Evolutionary conservation across 2,329 filamentous ascomycete genomes (phyloP).

Genomic region (Curvularia eragrostidis): DNA sequence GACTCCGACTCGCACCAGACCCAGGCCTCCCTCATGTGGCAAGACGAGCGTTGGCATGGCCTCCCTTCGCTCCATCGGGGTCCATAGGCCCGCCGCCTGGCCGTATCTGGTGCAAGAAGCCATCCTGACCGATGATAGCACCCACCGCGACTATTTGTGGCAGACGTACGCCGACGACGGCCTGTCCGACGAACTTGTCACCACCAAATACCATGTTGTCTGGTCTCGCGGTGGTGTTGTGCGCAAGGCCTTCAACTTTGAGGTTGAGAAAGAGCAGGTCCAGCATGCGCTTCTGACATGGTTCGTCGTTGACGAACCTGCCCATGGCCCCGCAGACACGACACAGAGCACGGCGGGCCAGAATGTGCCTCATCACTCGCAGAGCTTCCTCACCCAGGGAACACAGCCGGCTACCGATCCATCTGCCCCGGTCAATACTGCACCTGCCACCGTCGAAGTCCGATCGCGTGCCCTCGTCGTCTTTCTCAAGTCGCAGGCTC

Average conservation of each 20-base stretch:
- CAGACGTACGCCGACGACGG: constrained; percentile 63
- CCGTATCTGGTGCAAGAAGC: constrained; percentile 82
- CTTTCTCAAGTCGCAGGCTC: constrained; percentile 88
- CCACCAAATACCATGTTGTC: constrained; percentile 76
- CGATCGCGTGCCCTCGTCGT: constrained; percentile 75
- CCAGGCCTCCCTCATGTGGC: constrained; percentile 41
- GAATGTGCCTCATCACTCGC: constrained; percentile 23
- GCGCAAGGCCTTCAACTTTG: constrained; percentile 84
- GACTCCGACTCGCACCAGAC: constrained; percentile 2
- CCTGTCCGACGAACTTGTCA: constrained; percentile 79
- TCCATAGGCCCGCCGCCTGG: constrained; percentile 86
- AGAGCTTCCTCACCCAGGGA: constrained; percentile 41
- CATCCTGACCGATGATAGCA: constrained; percentile 72
- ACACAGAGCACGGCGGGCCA: constrained; percentile 20
- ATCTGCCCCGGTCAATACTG: constrained; percentile 26
- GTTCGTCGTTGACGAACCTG: constrained; percentile 65
- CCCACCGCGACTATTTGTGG: constrained; percentile 76
- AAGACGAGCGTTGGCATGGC: constrained; percentile 68
- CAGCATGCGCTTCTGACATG: constrained; percentile 85
- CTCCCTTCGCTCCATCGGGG: constrained; percentile 84
- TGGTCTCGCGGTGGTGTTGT: constrained; percentile 90
- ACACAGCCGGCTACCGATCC: constrained; percentile 43
- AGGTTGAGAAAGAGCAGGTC: constrained; percentile 84
- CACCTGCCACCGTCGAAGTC: constrained; percentile 31
- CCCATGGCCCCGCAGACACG: constrained; percentile 17